Evolutionary conservation across 345 rosid species (phyloP).

Genomic region (Arabidopsis thaliana): DNA sequence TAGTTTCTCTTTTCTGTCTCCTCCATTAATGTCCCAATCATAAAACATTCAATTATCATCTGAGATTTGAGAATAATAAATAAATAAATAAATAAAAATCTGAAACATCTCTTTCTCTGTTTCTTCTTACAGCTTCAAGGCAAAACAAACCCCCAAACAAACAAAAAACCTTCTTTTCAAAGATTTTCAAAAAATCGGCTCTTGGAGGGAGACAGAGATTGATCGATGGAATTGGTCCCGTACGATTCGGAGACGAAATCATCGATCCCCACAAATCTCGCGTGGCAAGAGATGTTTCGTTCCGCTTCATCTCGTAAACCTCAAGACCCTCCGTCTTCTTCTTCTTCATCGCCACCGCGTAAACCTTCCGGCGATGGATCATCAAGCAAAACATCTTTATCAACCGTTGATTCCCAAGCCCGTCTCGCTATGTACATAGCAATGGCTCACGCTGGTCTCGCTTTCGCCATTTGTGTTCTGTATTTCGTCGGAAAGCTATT

Average conservation of each 20-base stretch:
- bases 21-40: constrained; percentile 45
- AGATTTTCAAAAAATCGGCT: constrained; percentile 9
- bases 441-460: constrained; percentile 98
- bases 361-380: constrained; percentile 29
- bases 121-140: constrained; percentile 18
- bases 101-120: constrained; percentile 13
- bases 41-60: constrained; percentile 35
- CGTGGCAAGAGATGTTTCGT: constrained; percentile 98
- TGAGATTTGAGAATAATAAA: background rate
- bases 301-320: constrained; percentile 80
- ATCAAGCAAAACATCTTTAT: constrained; percentile 41
- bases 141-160: background rate
- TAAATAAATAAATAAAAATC: background rate
- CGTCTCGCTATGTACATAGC: constrained; percentile 93
- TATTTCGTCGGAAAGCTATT: constrained; percentile 75
- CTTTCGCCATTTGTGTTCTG: constrained; percentile 63
- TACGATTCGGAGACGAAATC: constrained; percentile 64
- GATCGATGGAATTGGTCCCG: constrained; percentile 80
- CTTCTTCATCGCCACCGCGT: constrained; percentile 23
- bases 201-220: constrained; percentile 32
- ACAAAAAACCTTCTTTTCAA: background rate
- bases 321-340: constrained; percentile 47
- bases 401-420: constrained; percentile 75
- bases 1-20: constrained; percentile 8
- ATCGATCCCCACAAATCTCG: constrained; percentile 50